Evolutionary conservation across 208 protist genomes (phyloP).

Genomic region (Entamoeba moshkovskii): DNA sequence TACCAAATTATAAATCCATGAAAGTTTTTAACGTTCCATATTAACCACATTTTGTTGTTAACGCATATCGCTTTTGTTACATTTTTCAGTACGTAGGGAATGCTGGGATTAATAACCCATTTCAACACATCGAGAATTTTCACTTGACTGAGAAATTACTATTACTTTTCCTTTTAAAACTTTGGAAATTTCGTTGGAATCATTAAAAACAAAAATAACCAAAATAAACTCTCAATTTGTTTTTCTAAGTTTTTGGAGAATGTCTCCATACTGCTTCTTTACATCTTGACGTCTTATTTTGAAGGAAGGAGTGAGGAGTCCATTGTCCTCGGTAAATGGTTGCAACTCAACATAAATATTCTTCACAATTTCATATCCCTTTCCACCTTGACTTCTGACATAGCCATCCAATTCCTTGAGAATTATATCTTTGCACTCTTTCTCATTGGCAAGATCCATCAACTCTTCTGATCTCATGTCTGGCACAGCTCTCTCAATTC

Average conservation of each 20-base stretch:
- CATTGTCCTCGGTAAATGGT: background rate
- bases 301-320: background rate
- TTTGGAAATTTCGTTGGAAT: no score
- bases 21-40: no score
- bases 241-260: background rate
- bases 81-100: no score
- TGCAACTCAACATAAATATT: background rate
- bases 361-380: background rate
- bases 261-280: background rate
- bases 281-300: background rate
- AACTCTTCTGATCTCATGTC: background rate
- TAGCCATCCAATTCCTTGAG: background rate
- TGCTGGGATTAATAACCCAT: no score
- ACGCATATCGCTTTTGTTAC: no score
- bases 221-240: background rate
- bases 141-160: no score
- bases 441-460: background rate
- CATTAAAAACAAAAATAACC: background rate
- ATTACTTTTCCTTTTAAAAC: no score
- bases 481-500: background rate
- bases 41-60: no score
- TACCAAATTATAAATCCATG: no score
- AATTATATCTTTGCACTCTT: background rate
- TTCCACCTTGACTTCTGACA: background rate
- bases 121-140: no score